A percentile compares a stretch with the other conserved stretches of the same genome.
These are phyloP conservation scores for Stephanodiscus triporus DNA, from an alignment of 108 stramenopile genomes.

Conservation along the genomic window DNA sequence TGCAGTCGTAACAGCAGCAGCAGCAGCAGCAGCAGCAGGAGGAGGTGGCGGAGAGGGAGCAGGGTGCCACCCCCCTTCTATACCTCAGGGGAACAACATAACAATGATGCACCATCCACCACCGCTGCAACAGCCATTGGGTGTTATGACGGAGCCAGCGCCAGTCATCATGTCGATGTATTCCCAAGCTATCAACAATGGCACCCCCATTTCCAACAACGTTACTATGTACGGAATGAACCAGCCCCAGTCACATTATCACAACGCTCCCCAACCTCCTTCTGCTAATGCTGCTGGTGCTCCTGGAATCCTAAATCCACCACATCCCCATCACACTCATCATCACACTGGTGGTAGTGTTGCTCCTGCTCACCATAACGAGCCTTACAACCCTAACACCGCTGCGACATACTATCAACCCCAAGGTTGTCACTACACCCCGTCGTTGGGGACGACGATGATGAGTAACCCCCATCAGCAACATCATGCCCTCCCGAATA, in stretches of 20 bases:
- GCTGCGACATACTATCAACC: background rate
- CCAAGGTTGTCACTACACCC: background rate
- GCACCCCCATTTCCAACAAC: background rate
- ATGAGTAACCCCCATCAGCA: constrained; percentile 6
- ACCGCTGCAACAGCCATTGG: background rate
- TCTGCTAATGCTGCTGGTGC: background rate
- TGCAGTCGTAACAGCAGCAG: too few species aligned
- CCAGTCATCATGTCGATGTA: background rate
- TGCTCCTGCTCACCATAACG: background rate
- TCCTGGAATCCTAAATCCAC: background rate
- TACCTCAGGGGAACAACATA: background rate
- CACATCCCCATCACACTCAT: background rate
- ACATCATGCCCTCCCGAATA: background rate
- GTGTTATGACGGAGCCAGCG: background rate
- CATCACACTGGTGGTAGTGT: background rate
- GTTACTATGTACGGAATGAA: background rate
- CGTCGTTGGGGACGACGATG: background rate
- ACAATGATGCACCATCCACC: background rate
- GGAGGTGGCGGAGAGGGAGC: background rate
- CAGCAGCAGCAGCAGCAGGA: background rate
- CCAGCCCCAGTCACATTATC: background rate
- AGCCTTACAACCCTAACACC: background rate
- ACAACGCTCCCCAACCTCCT: too few species aligned
- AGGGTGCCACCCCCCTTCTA: background rate
- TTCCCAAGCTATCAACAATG: background rate